Evolutionary conservation across 331 rosid genomes (phyloP), one percentile per base, ranked within the genome.

Genomic region (Malus hybrid): DNA sequence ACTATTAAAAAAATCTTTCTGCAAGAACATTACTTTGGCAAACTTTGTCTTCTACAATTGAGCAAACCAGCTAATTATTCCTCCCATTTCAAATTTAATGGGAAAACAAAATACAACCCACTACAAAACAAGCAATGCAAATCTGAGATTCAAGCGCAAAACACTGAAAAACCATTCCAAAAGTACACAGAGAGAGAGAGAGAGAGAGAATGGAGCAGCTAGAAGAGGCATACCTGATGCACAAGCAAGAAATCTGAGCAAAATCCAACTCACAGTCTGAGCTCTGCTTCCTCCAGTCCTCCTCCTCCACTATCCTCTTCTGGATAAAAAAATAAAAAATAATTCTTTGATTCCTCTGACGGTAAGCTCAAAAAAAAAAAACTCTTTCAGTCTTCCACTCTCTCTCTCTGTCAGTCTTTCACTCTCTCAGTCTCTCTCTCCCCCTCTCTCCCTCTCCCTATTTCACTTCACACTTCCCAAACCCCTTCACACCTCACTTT

Each of bases 101-200:
- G 52, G 65, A 36, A 3, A 59, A 79, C 69, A 64, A 39, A 72
- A 27, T 9, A 28, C 29, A 59, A 18, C 84, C 86, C 82, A 82
- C 73, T 61, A 80, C 46, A 78, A 19, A 76, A 42, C 76, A 76
- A 69, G 74, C 83, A 82, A 78, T 72, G 80, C 34, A 78, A 83
- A 83, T 82, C 88, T 74, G 75, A 88, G 90, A 90, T 86, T 86
- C 89, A 82, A 82, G 85, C 46, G 69, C 80, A 61, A 54, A 46
- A 80, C 42, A 72, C 76, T 28, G 69, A 44, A 42, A 71, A 81
- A n/a, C 8, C 15, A 48, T 18, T 34, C 69, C 29, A 60, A 67
- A 77, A 39, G 69, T 75, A 42, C 13, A 10, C 13, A 10, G 4
- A 80, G 65, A 78, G 15, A 44, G 50, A 44, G 50, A 42, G 50